Base-by-base conservation (phyloP, 129 eudicot species). In the Rutidosis leptorrhynchoides region DNA sequence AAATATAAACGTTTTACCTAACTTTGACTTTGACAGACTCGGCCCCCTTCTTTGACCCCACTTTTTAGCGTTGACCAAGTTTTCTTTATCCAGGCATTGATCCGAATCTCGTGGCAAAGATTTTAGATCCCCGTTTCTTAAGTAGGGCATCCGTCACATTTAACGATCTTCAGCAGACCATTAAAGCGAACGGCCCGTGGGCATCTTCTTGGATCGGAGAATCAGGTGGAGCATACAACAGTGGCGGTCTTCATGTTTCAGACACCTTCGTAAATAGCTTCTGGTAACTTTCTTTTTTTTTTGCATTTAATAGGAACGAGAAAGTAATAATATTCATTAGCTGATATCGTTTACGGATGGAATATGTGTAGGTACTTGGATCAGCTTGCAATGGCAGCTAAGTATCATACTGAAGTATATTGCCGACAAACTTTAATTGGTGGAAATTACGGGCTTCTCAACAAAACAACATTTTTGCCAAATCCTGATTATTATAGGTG, bases 151-250 rank as follows among this genome's bases (percentile, higher is more conserved):
- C 89, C 23, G 10, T 48, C 64, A 84, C 81, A 14, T 93, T 88
- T 77, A 27, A 67, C 64, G 77, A 59, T 74, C 79, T 93, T 29
- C 61, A 63, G 8, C 60, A 69, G 43, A 82, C 85, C 42, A 76
- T 93, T 62, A 68, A 77, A 69, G 69, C 29, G 0, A 67, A 74
- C 63, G 99, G 96, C 35, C 96, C 96, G 5, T 93, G 99, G 99
- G 79, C 99, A 16, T 84, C 89, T 16, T 87, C 96, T 64, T 93
- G 99, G 99, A 85, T 93, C 3, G 95, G 99, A 40, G 99, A 93
- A 74, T 80, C 99, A 20, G 99, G 99, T 16, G 99, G 99, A 19
- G 92, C 95, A 37, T 94, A 57, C 56, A 94, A 94, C 77, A 94
- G 85, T 65, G 99, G 99, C 14, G 99, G 93, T 35, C 78, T 40